phyloP scores from a whole-genome alignment of 2,329 filamentous ascomycete genomes.

The Aspergillus terreus region DNA sequence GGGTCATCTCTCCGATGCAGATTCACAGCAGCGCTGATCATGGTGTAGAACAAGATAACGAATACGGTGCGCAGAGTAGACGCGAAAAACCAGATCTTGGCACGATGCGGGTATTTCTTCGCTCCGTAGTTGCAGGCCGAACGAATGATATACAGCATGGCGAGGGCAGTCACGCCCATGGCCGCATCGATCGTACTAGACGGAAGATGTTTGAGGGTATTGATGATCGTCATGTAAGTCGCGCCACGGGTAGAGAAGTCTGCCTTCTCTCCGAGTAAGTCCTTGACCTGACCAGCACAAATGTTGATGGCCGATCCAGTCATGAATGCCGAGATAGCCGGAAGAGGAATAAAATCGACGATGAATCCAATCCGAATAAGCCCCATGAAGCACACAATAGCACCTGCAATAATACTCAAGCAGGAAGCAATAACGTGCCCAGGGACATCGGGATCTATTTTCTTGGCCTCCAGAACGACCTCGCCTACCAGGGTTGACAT shows the following conservation, averaged over 20 bases:
- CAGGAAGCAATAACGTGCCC: constrained; percentile 70
- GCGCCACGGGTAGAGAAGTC: constrained; percentile 68
- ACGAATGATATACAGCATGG: constrained; percentile 73
- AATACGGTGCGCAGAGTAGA: constrained; percentile 87
- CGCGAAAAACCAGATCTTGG: constrained; percentile 83
- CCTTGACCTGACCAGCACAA: constrained; percentile 74
- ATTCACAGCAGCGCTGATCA: constrained; percentile 86
- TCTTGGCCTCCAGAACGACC: constrained; percentile 64
- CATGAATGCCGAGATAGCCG: constrained; percentile 92
- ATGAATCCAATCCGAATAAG: constrained; percentile 80
- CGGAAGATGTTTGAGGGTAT: constrained; percentile 70
- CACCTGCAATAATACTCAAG: constrained; percentile 72
- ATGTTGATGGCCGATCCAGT: constrained; percentile 93
- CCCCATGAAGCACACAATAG: constrained; percentile 74
- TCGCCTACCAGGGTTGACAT: constrained; percentile 88
- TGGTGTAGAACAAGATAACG: constrained; percentile 84
- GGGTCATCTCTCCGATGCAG: constrained; percentile 60
- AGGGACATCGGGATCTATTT: constrained; percentile 52
- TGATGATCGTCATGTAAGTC: constrained; percentile 79
- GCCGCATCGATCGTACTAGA: constrained; percentile 72
- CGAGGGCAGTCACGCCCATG: constrained; percentile 78
- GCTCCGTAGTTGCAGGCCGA: constrained; percentile 61
- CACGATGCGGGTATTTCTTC: constrained; percentile 63
- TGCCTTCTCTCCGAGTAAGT: constrained; percentile 70
- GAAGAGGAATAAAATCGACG: constrained; percentile 86